Conservation (phyloP, 2,329 filamentous ascomycete genomes). For the Didymosphaeria variabile region DNA sequence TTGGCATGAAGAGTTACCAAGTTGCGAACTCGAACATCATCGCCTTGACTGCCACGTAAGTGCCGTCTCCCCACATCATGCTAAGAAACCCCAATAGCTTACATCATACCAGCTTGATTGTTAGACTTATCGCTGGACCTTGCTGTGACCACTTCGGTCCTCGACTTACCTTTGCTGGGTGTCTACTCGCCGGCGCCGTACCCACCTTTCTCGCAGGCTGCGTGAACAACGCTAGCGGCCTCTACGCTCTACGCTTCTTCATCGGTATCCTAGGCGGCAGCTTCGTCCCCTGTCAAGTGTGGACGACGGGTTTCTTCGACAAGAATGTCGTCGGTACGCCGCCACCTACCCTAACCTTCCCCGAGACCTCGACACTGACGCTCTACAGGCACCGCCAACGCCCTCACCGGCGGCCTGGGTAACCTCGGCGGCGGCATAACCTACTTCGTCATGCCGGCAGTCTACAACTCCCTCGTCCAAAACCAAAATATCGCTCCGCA, state of each 20-base stretch:
- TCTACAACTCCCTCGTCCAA: conserved; percentile 75
- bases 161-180: conserved; percentile 77
- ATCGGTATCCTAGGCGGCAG: conserved; percentile 78
- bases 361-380: neutral
- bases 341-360: neutral
- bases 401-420: conserved; percentile 70
- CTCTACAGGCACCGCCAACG: conserved; percentile 72
- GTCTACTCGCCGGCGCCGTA: conserved; percentile 78
- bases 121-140: conserved; percentile 80
- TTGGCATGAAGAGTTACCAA: conserved; percentile 73
- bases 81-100: neutral
- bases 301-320: conserved; percentile 91
- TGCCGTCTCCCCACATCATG: conserved; percentile 3
- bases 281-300: conserved; percentile 87
- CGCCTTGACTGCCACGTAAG: conserved; percentile 62
- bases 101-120: conserved; percentile 60
- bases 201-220: conserved; percentile 83
- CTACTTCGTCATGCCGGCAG: conserved; percentile 83
- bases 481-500: conserved; percentile 66
- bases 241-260: conserved; percentile 79
- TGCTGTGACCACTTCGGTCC: conserved; percentile 84
- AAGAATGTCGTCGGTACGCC: conserved; percentile 84
- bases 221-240: conserved; percentile 69
- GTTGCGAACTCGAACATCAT: conserved; percentile 90
- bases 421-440: conserved; percentile 41